phyloP scores from a whole-genome alignment of 805 yeast species.

The Wickerhamiella azyma region DNA sequence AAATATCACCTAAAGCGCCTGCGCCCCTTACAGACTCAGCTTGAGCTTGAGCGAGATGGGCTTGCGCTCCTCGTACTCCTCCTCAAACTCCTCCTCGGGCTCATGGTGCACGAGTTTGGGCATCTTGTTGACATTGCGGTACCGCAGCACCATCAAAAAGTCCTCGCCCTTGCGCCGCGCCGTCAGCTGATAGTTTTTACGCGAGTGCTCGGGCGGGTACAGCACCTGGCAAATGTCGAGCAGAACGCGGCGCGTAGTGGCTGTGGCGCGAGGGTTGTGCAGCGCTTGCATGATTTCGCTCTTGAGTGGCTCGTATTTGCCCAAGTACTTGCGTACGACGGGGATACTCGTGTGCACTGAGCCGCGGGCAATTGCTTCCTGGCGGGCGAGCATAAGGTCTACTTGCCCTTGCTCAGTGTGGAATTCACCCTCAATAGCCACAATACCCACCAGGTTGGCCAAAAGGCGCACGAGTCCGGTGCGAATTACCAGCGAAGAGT shows the following conservation, averaged over 20 bases:
- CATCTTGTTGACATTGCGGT: conserved; percentile 16
- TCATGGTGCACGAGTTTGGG: conserved; percentile 1
- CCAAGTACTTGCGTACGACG: conserved; percentile 44
- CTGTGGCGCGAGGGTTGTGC: conserved; percentile 41
- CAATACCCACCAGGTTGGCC: conserved; percentile 41
- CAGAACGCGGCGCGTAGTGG: conserved; percentile 46
- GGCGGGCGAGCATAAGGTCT: conserved; percentile 36
- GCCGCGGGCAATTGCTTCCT: conserved; percentile 52
- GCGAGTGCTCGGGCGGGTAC: conserved; percentile 47
- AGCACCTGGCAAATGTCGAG: conserved; percentile 55
- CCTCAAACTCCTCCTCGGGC: background rate
- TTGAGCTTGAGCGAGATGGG: conserved; percentile 7
- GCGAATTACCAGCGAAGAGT: conserved; percentile 40
- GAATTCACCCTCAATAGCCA: conserved; percentile 47
- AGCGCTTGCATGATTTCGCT: conserved; percentile 54
- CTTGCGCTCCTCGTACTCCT: background rate
- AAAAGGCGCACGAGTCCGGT: conserved; percentile 37
- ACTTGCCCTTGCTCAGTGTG: conserved; percentile 8
- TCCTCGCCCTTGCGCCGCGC: conserved; percentile 36
- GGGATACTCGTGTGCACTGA: conserved; percentile 54
- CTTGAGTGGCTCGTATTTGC: conserved; percentile 40
- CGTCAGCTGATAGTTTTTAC: conserved; percentile 52
- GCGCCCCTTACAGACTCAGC: background rate
- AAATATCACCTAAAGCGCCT: background rate
- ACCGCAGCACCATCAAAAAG: conserved; percentile 36